Evolutionary conservation across 768 basidiomycete genomes (phyloP).

Genomic region (Termitomyces sp.): DNA sequence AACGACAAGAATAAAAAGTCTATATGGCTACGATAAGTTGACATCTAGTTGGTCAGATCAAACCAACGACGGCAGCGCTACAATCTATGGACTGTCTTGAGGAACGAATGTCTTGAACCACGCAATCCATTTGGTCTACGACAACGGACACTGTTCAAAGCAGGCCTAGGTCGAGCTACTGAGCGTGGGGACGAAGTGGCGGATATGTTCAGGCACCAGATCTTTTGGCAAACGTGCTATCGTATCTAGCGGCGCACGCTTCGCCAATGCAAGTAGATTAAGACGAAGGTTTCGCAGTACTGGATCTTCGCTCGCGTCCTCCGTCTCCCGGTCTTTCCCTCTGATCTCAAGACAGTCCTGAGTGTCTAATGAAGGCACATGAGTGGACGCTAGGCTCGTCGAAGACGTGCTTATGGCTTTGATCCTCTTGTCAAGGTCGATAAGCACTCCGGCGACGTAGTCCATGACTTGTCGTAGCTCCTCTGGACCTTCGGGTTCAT

Average conservation of each 20-base stretch:
- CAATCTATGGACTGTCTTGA: not conserved
- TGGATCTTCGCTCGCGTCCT: constrained; percentile 35
- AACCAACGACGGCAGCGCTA: not conserved
- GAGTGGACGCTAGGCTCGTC: not conserved
- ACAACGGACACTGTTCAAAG: not conserved
- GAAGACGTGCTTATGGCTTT: constrained; percentile 9
- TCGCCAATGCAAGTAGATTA: constrained; percentile 72
- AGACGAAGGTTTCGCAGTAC: constrained; percentile 54
- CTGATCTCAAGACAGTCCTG: not conserved
- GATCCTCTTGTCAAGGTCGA: constrained; percentile 31
- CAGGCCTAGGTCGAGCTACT: constrained; percentile 16
- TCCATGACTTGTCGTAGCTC: constrained; percentile 53
- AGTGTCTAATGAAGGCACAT: not conserved
- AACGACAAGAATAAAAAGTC: not conserved
- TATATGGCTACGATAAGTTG: not conserved
- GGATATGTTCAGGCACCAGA: constrained; percentile 60
- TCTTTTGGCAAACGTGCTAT: constrained; percentile 60
- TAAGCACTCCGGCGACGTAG: constrained; percentile 50
- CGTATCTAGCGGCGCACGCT: constrained; percentile 69
- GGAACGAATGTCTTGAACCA: not conserved
- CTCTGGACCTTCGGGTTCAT: constrained; percentile 37
- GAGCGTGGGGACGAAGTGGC: constrained; percentile 56
- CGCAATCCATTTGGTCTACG: not conserved
- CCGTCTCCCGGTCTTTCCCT: not conserved
- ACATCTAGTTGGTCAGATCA: not conserved